A percentile compares a stretch with the other conserved stretches of the same genome.
These are phyloP conservation scores for Aureobasidium sp. DNA, from an alignment of 2,329 filamentous ascomycete species.

Conservation along the genomic window DNA sequence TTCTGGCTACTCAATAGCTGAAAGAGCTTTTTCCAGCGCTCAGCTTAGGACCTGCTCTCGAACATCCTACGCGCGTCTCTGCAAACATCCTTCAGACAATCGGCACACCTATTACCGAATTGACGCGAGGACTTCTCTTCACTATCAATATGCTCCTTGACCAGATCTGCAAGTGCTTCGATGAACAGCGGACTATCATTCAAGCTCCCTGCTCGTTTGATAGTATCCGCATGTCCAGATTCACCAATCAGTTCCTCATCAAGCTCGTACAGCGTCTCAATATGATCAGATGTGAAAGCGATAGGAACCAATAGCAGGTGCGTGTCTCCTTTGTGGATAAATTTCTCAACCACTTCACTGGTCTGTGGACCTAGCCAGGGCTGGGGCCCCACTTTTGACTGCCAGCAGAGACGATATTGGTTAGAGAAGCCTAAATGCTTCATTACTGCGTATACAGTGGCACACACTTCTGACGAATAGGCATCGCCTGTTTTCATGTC, in stretches of 20 bases:
- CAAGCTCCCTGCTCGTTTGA: conserved; percentile 85
- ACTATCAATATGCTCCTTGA: conserved; percentile 66
- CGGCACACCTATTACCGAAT: background rate
- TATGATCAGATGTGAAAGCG: conserved; percentile 98
- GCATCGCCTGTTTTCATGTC: background rate
- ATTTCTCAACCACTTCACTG: conserved; percentile 61
- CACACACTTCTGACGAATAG: background rate
- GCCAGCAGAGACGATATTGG: conserved; percentile 94
- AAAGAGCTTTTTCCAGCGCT: background rate
- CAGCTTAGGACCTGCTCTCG: background rate
- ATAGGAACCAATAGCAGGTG: conserved; percentile 90
- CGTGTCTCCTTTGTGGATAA: conserved; percentile 59
- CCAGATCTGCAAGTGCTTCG: conserved; percentile 78
- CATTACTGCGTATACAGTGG: background rate
- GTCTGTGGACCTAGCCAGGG: conserved; percentile 96
- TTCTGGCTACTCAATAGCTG: background rate
- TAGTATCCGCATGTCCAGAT: conserved; percentile 55
- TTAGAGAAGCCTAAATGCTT: conserved; percentile 56
- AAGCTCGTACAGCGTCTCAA: conserved; percentile 91
- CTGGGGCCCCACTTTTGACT: conserved; percentile 91
- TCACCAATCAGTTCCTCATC: conserved; percentile 93
- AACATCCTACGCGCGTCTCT: conserved; percentile 11
- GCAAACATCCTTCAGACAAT: background rate
- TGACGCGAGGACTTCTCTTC: conserved; percentile 33
- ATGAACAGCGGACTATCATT: conserved; percentile 92